Evolutionary conservation across 352 stramenopile genomes (phyloP), one percentile per base, ranked within the genome.

Genomic region (Globisporangium nodosum): DNA sequence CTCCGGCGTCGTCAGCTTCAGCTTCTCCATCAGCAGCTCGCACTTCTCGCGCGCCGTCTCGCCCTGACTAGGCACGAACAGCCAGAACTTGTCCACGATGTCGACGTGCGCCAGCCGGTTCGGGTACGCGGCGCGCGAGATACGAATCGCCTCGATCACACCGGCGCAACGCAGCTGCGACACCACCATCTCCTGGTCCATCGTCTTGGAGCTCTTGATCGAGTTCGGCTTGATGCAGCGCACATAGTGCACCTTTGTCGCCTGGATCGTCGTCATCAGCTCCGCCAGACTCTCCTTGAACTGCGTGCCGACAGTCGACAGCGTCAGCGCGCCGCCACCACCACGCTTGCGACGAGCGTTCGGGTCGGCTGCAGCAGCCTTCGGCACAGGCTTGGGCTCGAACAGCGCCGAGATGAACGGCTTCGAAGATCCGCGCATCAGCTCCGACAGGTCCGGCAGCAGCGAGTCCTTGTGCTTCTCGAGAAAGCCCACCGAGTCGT

Each of bases 201-300:
- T 92, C 20, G 58, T 71, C 1, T 62, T 76, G 5, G 85, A 58
- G 65, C 97, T 97, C 68, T 99, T 97, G 35, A 96, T 88, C 69
- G 98, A 86, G 74, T 99, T 99, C 0, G 97, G 97, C 79, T 99
- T 99, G 59, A 99, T 98, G 74, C 97, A 99, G 42, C 97, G 87
- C 51, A 99, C 96, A 66, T 99, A 99, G 68, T 99, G 97, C 15
- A 98, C 95, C 56, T 97, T 88, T 0, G 96, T 99, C 7, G 78
- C 77, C 64, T 98, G 90, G 42, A 99, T 94, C 42, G 93, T 97
- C 18, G 81, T 88, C 66, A 99, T 97, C 46, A 99, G 78, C 56
- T 96, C 79, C 13, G 69, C 78, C 11, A 99, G 72, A 70, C 96
- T 97, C 52, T 92, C 82, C 55, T 96, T 96, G 73, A 99, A 99